Percentiles rank a stretch among this genome's conserved stretches.
Evolutionary conservation across 805 yeast genomes (phyloP).

Genomic region (Sungouiella thailandica): DNA sequence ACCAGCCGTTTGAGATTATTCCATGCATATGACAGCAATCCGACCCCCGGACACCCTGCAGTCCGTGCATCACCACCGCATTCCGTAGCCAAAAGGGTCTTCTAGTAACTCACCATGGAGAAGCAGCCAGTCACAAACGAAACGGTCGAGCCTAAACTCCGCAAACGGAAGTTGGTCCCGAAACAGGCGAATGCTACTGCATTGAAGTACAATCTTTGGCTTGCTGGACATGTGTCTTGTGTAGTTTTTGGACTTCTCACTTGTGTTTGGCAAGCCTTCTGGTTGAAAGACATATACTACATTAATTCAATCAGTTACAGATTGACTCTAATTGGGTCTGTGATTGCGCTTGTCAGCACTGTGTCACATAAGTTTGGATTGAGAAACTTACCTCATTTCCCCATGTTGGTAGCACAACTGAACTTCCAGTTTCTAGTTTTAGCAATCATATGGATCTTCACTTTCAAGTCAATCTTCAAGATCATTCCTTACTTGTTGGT

Average conservation of each 20-base stretch:
- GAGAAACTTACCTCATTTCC: slow-evolving; percentile 52
- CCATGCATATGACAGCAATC: too few species aligned
- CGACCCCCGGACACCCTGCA: too few species aligned
- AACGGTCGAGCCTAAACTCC: slow-evolving; percentile 11
- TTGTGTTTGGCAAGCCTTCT: slow-evolving; percentile 33
- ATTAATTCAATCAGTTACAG: slow-evolving; percentile 51
- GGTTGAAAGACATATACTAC: slow-evolving; percentile 35
- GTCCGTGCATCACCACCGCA: too few species aligned
- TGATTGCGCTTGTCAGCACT: slow-evolving; percentile 48
- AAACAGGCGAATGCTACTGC: slow-evolving; percentile 29
- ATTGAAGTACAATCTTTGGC: slow-evolving; percentile 47
- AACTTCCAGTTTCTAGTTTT: slow-evolving; percentile 67
- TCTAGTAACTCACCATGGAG: too few species aligned
- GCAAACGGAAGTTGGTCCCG: slow-evolving; percentile 27
- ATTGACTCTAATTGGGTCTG: slow-evolving; percentile 51
- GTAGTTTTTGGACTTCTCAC: slow-evolving; percentile 41
- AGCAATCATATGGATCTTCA: slow-evolving; percentile 55
- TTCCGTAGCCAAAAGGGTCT: too few species aligned
- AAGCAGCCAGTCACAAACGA: too few species aligned
- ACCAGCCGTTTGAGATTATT: too few species aligned
- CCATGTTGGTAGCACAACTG: slow-evolving; percentile 63
- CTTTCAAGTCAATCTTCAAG: slow-evolving; percentile 62
- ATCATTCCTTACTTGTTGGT: slow-evolving; percentile 55
- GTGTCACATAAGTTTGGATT: slow-evolving; percentile 57
- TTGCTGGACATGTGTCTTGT: slow-evolving; percentile 49